Evolutionary conservation across 129 eudicot species (phyloP).

Genomic region (Escallonia herrerae): DNA sequence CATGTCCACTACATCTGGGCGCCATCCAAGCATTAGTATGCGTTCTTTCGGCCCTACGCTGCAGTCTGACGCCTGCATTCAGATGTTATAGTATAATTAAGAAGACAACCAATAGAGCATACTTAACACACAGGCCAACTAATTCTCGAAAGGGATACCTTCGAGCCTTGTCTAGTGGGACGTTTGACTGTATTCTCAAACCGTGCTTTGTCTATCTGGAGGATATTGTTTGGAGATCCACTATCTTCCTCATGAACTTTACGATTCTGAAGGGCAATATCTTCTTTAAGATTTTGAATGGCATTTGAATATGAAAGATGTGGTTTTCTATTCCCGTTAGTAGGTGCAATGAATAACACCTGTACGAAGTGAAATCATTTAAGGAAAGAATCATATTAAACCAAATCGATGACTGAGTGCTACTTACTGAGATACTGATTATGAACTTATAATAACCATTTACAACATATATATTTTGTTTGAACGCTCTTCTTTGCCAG

Average conservation of each 20-base stretch:
- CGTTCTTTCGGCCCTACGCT: constrained; percentile 74
- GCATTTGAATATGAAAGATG: constrained; percentile 40
- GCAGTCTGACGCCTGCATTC: constrained; percentile 71
- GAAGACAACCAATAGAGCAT: not conserved
- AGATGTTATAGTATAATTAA: constrained; percentile 4
- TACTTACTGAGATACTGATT: no score
- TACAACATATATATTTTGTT: no score
- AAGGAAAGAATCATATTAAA: not conserved
- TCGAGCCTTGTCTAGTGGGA: constrained; percentile 63
- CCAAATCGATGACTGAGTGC: not conserved
- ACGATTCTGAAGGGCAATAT: constrained; percentile 22
- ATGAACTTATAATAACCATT: no score
- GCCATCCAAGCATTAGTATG: constrained; percentile 92
- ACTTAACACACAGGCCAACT: not conserved
- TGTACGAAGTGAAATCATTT: constrained; percentile 14
- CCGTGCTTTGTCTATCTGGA: constrained; percentile 45
- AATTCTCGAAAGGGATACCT: constrained; percentile 35
- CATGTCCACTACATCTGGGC: constrained; percentile 86
- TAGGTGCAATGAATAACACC: constrained; percentile 78
- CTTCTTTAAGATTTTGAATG: constrained; percentile 27
- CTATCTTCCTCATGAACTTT: constrained; percentile 31
- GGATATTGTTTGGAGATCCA: constrained; percentile 28
- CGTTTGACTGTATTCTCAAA: constrained; percentile 55
- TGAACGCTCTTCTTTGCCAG: no score
- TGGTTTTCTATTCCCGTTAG: constrained; percentile 61